Conservation (phyloP, 2,329 filamentous ascomycete genomes). For the Penicillium sclerotiorum region DNA sequence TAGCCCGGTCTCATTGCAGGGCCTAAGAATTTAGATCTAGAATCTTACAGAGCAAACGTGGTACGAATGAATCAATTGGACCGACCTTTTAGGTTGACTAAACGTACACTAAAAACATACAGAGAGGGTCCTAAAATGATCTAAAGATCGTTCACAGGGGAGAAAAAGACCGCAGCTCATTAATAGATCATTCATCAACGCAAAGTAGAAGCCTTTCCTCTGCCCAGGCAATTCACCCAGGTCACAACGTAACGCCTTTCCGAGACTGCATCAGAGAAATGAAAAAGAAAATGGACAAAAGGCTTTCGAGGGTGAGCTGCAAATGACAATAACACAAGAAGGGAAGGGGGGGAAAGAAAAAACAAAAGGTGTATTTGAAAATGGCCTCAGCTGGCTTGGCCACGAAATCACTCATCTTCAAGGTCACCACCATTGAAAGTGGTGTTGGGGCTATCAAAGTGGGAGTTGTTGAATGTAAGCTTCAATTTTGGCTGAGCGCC, state of each 20-base stretch:
- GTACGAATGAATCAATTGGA: slow-evolving; percentile 1
- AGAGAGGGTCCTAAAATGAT: background rate
- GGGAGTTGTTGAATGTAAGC: slow-evolving; percentile 59
- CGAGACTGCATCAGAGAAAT: slow-evolving; percentile 10
- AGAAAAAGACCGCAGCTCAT: background rate
- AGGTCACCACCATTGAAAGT: slow-evolving; percentile 37
- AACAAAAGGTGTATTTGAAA: slow-evolving; percentile 5
- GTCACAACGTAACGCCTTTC: slow-evolving; percentile 17
- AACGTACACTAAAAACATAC: slow-evolving; percentile 14
- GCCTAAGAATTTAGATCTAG: too few species aligned
- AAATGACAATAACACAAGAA: slow-evolving; percentile 15
- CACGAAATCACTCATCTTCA: slow-evolving; percentile 32
- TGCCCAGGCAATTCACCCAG: slow-evolving; percentile 8
- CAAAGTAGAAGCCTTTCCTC: background rate
- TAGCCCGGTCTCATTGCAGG: too few species aligned
- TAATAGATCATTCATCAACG: background rate
- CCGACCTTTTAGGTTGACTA: slow-evolving; percentile 5
- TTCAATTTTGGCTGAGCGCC: slow-evolving; percentile 66
- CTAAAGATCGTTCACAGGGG: slow-evolving; percentile 4
- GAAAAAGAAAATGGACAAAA: slow-evolving; percentile 8
- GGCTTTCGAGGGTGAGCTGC: slow-evolving; percentile 6
- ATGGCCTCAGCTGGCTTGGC: background rate
- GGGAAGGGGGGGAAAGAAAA: background rate
- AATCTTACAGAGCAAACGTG: too few species aligned
- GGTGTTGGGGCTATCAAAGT: slow-evolving; percentile 37